A percentile compares a stretch with the other conserved stretches of the same genome.
phyloP scores from a whole-genome alignment of 1,284 basidiomycete genomes.

The Porodaedalea pini region DNA sequence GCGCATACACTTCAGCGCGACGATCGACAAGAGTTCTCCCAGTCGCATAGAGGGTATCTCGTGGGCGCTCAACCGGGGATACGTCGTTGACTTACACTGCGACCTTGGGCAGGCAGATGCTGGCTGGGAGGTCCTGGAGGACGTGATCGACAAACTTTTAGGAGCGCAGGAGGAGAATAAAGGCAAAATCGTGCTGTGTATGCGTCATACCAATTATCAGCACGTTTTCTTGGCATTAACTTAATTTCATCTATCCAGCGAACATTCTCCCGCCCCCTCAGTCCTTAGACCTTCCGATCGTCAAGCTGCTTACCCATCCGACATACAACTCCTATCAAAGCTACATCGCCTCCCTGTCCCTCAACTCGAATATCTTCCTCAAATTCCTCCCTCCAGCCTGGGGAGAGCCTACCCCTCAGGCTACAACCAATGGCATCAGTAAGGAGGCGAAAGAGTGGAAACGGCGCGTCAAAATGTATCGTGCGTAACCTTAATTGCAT shows the following conservation, averaged over 20 bases:
- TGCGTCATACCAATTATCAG: slow-evolving; percentile 32
- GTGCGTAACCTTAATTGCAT: slow-evolving; percentile 47
- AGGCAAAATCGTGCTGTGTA: slow-evolving; percentile 71
- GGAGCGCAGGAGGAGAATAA: slow-evolving; percentile 34
- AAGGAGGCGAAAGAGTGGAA: slow-evolving; percentile 72
- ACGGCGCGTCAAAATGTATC: slow-evolving; percentile 82
- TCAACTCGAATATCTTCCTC: slow-evolving; percentile 69
- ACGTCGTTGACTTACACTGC: slow-evolving; percentile 58
- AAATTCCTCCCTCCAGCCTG: slow-evolving; percentile 80
- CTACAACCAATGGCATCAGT: slow-evolving; percentile 42
- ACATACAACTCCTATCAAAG: slow-evolving; percentile 72
- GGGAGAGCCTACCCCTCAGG: slow-evolving; percentile 56
- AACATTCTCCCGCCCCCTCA: slow-evolving; percentile 85
- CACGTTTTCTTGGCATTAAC: neutral
- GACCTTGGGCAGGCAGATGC: slow-evolving; percentile 47
- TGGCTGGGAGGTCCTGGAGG: slow-evolving; percentile 71
- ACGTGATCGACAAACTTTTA: slow-evolving; percentile 63
- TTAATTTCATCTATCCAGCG: slow-evolving; percentile 43
- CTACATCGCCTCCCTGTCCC: slow-evolving; percentile 71
- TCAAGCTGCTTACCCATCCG: slow-evolving; percentile 73
- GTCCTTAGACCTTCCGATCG: slow-evolving; percentile 64
- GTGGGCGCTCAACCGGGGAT: slow-evolving; percentile 60
- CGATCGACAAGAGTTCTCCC: slow-evolving; percentile 47
- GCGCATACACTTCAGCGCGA: slow-evolving; percentile 51
- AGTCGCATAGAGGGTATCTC: slow-evolving; percentile 49